These are phyloP conservation scores for Termitomyces sp. DNA, from an alignment of 768 basidiomycete genomes.

Conservation along the genomic window DNA sequence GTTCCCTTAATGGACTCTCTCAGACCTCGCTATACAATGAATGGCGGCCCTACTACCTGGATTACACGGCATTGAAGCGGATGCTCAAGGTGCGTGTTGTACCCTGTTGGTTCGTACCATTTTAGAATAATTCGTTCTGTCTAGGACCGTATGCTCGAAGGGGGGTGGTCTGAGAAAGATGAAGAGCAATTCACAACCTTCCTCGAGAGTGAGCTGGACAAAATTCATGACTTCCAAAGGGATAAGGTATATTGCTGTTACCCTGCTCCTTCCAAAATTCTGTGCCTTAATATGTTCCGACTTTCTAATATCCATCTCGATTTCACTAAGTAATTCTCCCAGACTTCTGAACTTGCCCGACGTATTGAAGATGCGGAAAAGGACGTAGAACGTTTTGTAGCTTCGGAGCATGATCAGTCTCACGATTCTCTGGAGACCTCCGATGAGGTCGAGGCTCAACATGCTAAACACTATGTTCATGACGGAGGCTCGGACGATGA, in stretches of 20 bases:
- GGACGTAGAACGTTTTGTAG: conserved; percentile 74
- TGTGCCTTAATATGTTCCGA: neutral
- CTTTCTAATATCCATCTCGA: neutral
- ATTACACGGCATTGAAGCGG: conserved; percentile 86
- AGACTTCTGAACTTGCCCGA: conserved; percentile 78
- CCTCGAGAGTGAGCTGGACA: conserved; percentile 85
- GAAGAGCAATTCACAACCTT: conserved; percentile 76
- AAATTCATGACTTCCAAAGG: conserved; percentile 92
- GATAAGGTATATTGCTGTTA: conserved; percentile 51
- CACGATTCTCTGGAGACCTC: conserved; percentile 14
- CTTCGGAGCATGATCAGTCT: conserved; percentile 33
- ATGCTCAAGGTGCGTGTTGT: conserved; percentile 64
- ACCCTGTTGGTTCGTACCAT: neutral
- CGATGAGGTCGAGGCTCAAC: conserved; percentile 56
- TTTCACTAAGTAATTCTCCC: neutral
- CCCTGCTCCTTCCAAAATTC: neutral
- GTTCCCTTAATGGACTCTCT: neutral
- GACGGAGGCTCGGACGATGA: conserved; percentile 75
- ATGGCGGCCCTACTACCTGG: conserved; percentile 87
- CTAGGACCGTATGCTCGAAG: conserved; percentile 38
- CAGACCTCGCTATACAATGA: conserved; percentile 83
- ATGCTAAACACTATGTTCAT: conserved; percentile 39
- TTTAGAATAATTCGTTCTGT: conserved; percentile 3
- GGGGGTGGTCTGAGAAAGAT: conserved; percentile 69
- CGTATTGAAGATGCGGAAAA: conserved; percentile 82